phyloP scores from a whole-genome alignment of 768 basidiomycete species.

The Mrakia blollopis region DNA sequence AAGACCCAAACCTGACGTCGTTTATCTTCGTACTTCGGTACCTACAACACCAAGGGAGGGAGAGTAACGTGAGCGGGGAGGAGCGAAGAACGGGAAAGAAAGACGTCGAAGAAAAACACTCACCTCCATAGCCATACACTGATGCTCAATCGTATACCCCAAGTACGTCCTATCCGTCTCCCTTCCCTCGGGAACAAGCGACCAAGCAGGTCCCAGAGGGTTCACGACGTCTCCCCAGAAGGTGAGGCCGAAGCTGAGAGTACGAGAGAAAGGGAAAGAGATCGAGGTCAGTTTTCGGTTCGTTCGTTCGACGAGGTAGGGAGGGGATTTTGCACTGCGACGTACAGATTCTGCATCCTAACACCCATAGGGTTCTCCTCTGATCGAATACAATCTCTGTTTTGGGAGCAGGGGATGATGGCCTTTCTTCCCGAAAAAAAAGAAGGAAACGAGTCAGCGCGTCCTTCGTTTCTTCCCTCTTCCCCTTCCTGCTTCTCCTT shows the following conservation, averaged over 20 bases:
- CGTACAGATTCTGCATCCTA: not conserved
- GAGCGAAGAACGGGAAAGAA: too few species aligned
- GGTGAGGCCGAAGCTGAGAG: not conserved
- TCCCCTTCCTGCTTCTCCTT: too few species aligned
- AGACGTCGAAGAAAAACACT: too few species aligned
- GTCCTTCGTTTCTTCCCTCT: too few species aligned
- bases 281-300: too few species aligned
- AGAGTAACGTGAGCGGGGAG: too few species aligned
- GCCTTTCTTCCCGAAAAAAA: too few species aligned
- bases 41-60: not conserved
- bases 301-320: too few species aligned
- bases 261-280: not conserved
- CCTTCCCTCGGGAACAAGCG: not conserved
- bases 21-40: not conserved
- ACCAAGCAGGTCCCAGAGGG: constrained; percentile 12
- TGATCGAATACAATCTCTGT: constrained; percentile 3
- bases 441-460: too few species aligned
- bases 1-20: constrained; percentile 16
- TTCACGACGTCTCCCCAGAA: not conserved
- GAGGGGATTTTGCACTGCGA: not conserved
- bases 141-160: constrained; percentile 23
- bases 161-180: not conserved
- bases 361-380: constrained; percentile 12
- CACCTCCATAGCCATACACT: constrained; percentile 13
- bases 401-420: not conserved